These are phyloP conservation scores for Taphrina deformans DNA, from an alignment of 1,139 yeast genomes.

Conservation along the genomic window DNA sequence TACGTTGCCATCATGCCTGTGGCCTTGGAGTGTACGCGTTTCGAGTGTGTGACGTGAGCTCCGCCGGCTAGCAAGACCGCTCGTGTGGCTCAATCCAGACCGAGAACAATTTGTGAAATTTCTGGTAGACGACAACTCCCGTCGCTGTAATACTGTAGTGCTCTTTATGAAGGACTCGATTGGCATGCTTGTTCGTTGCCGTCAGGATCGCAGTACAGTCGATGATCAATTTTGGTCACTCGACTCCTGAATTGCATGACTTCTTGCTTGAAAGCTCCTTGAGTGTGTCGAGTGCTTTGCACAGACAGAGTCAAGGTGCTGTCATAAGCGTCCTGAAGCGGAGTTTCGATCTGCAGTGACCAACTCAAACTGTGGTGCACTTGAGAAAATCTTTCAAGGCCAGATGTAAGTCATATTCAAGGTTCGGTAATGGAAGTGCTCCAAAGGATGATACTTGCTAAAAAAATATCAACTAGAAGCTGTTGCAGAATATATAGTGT, in stretches of 20 bases:
- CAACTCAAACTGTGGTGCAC: too few relatives aligned
- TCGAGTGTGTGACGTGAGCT: neutral
- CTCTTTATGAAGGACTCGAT: too few relatives aligned
- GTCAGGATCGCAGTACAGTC: too few relatives aligned
- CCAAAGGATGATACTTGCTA: conserved; percentile 29
- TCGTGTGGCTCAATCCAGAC: too few relatives aligned
- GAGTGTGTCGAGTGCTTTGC: neutral
- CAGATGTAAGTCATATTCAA: neutral
- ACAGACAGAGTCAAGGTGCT: neutral
- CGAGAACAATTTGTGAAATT: too few relatives aligned
- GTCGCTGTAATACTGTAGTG: too few relatives aligned
- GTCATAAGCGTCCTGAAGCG: too few relatives aligned
- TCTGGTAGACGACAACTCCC: too few relatives aligned
- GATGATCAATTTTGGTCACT: too few relatives aligned
- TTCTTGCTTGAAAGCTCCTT: neutral
- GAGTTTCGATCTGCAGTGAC: too few relatives aligned
- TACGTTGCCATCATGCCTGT: neutral
- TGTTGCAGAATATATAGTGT: conserved; percentile 32
- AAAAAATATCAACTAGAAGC: conserved; percentile 34
- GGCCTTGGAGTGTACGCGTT: neutral
- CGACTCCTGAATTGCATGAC: neutral
- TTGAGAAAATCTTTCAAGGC: too few relatives aligned
- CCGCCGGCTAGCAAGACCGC: neutral
- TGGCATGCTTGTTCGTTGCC: too few relatives aligned
- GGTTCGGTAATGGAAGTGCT: neutral